Percentiles rank a stretch among this genome's conserved stretches.
Evolutionary conservation across 1,284 basidiomycete genomes (phyloP).

Genomic region (Heimioporus punctisporus): DNA sequence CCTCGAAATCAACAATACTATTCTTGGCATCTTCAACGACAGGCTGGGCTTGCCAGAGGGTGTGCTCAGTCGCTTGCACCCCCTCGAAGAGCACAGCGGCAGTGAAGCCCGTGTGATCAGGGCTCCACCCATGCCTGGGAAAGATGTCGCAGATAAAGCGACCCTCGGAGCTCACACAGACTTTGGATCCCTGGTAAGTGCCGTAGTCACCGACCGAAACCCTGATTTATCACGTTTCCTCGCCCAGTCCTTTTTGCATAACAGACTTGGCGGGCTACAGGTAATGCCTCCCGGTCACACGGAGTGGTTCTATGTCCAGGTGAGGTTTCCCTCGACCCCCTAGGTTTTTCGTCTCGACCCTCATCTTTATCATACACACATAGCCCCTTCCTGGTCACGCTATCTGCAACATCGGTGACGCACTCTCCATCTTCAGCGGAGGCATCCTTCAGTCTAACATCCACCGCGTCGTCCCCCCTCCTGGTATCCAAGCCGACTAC

Average conservation of each 20-base stretch:
- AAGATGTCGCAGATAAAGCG: constrained; percentile 27
- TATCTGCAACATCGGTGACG: constrained; percentile 64
- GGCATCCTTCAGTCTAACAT: constrained; percentile 60
- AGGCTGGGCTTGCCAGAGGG: constrained; percentile 57
- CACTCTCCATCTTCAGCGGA: constrained; percentile 57
- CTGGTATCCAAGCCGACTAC: constrained; percentile 43
- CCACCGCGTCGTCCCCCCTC: constrained; percentile 53
- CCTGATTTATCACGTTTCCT: constrained; percentile 4
- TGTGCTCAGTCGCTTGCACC: constrained; percentile 49
- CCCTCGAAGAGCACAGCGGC: constrained; percentile 48
- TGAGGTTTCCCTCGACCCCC: constrained; percentile 15
- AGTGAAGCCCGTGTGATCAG: constrained; percentile 64
- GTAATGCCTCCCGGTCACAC: constrained; percentile 63
- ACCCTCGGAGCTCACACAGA: constrained; percentile 59
- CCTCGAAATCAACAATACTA: constrained; percentile 52
- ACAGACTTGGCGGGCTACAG: constrained; percentile 73
- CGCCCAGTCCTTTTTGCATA: constrained; percentile 68
- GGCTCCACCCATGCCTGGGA: constrained; percentile 41
- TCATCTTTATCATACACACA: no score
- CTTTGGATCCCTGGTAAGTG: constrained; percentile 49
- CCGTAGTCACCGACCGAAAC: neutral
- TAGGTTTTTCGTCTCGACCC: no score
- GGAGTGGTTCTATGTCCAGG: constrained; percentile 73
- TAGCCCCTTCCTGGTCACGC: constrained; percentile 62
- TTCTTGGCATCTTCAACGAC: constrained; percentile 59